These are phyloP conservation scores for Aspergillus neotritici DNA, from an alignment of 2,329 filamentous ascomycete genomes.

Conservation along the genomic window DNA sequence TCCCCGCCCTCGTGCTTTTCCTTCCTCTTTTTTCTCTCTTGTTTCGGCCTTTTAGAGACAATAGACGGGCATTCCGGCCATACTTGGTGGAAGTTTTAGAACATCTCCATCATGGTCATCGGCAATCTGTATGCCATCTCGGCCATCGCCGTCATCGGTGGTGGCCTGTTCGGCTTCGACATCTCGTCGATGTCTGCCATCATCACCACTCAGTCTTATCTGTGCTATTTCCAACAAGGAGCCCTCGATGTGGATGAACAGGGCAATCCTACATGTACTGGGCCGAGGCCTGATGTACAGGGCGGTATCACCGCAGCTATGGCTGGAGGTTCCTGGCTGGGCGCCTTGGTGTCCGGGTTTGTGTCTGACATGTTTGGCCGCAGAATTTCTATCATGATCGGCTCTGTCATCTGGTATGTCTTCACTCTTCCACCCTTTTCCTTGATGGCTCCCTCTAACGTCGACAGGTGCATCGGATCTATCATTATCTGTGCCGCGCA, in stretches of 20 bases:
- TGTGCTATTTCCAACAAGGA: slow-evolving; percentile 63
- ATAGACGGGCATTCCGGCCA: not conserved
- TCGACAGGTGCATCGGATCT: slow-evolving; percentile 46
- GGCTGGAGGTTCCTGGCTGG: slow-evolving; percentile 66
- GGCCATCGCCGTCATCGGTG: slow-evolving; percentile 57
- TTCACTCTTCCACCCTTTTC: not conserved
- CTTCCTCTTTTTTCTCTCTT: not conserved
- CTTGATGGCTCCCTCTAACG: not conserved
- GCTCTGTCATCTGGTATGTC: slow-evolving; percentile 46
- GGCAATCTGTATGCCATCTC: slow-evolving; percentile 57
- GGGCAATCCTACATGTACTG: slow-evolving; percentile 27
- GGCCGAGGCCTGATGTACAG: slow-evolving; percentile 51
- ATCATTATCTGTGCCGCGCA: slow-evolving; percentile 59
- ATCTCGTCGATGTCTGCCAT: slow-evolving; percentile 68
- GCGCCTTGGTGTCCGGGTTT: slow-evolving; percentile 50
- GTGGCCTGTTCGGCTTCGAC: slow-evolving; percentile 72
- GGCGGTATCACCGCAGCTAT: slow-evolving; percentile 68
- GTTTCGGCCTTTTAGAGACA: not conserved
- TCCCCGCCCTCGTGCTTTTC: not conserved
- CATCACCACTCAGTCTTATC: slow-evolving; percentile 63
- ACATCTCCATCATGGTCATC: slow-evolving; percentile 33
- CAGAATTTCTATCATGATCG: slow-evolving; percentile 50
- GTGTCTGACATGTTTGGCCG: slow-evolving; percentile 54
- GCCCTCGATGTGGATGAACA: slow-evolving; percentile 25
- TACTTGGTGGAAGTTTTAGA: slow-evolving; percentile 3